A percentile compares a stretch with the other conserved stretches of the same genome.
phyloP scores from a whole-genome alignment of 1,139 yeast species.

The Protomyces pachydermus region DNA sequence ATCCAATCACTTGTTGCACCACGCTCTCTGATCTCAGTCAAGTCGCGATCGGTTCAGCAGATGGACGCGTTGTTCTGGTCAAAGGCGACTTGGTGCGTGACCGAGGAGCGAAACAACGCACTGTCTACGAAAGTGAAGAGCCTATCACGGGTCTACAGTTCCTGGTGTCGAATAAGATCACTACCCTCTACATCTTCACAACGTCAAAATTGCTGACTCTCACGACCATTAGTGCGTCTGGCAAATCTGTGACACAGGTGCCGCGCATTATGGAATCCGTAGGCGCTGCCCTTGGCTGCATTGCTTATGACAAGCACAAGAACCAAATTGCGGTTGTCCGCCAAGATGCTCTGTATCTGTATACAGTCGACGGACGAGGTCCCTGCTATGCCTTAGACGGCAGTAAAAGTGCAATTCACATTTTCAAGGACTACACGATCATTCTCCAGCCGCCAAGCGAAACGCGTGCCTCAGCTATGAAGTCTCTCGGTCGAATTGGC shows the following conservation, averaged over 20 bases:
- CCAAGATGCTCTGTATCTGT: conserved; percentile 50
- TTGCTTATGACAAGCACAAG: conserved; percentile 44
- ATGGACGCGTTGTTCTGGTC: conserved; percentile 75
- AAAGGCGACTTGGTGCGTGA: conserved; percentile 87
- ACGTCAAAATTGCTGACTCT: conserved; percentile 65
- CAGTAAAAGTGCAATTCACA: conserved; percentile 52
- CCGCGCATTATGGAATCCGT: conserved; percentile 56
- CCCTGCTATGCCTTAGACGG: conserved; percentile 56
- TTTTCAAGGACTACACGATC: conserved; percentile 51
- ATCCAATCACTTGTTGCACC: conserved; percentile 16
- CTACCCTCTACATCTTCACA: conserved; percentile 55
- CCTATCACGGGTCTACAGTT: conserved; percentile 77
- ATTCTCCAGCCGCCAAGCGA: conserved; percentile 48
- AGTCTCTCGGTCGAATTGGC: conserved; percentile 10
- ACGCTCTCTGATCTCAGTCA: conserved; percentile 37
- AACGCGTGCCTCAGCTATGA: conserved; percentile 9
- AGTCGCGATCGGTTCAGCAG: conserved; percentile 76
- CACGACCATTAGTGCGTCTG: conserved; percentile 64
- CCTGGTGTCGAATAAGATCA: conserved; percentile 41
- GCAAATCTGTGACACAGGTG: conserved; percentile 68
- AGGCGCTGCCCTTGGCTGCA: conserved; percentile 73
- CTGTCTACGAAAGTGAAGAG: conserved; percentile 65
- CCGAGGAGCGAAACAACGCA: conserved; percentile 81
- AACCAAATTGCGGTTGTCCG: conserved; percentile 53
- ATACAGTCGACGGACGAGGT: conserved; percentile 53